Percentiles rank a stretch among this genome's conserved stretches.
These are phyloP conservation scores for Camellia lanceoleosa DNA, from an alignment of 148 eudicot genomes.

Conservation along the genomic window DNA sequence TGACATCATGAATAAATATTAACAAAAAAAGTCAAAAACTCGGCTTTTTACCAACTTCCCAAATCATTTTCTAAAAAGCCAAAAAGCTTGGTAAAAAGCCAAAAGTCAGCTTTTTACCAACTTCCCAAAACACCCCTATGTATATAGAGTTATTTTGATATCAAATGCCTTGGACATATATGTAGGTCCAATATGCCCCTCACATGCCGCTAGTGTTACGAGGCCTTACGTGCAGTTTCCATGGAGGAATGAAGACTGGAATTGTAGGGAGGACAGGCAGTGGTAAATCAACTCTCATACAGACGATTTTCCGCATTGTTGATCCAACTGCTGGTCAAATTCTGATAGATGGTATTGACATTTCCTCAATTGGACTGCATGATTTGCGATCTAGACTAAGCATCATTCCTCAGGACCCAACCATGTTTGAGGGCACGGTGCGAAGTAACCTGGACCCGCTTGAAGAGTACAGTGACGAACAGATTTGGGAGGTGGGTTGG, in stretches of 20 bases:
- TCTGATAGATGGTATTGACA: slow-evolving; percentile 21
- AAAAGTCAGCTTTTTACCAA: no score
- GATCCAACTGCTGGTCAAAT: slow-evolving; percentile 56
- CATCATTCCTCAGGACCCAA: slow-evolving; percentile 30
- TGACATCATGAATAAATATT: no score
- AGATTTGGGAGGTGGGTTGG: slow-evolving; percentile 11
- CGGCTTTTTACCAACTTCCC: no score
- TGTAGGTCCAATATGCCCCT: slow-evolving; percentile 54
- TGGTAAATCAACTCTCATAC: slow-evolving; percentile 69
- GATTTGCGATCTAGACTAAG: slow-evolving; percentile 22
- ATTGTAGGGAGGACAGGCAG: slow-evolving; percentile 69
- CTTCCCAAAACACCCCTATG: no score
- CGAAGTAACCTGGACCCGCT: slow-evolving; percentile 27
- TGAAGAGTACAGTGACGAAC: slow-evolving; percentile 21
- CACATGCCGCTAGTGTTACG: slow-evolving; percentile 56
- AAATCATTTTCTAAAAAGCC: no score
- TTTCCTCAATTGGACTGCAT: slow-evolving; percentile 23
- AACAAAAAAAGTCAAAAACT: no score
- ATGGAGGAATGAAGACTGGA: slow-evolving; percentile 53
- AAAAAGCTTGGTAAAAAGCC: no score
- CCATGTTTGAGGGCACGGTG: slow-evolving; percentile 44
- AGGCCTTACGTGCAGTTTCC: slow-evolving; percentile 60
- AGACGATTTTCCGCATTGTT: slow-evolving; percentile 37
- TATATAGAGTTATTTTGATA: neutral
- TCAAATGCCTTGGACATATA: neutral